Evolutionary conservation across 495 filamentous ascomycete species (phyloP).

Genomic region (Talaromyces liani): DNA sequence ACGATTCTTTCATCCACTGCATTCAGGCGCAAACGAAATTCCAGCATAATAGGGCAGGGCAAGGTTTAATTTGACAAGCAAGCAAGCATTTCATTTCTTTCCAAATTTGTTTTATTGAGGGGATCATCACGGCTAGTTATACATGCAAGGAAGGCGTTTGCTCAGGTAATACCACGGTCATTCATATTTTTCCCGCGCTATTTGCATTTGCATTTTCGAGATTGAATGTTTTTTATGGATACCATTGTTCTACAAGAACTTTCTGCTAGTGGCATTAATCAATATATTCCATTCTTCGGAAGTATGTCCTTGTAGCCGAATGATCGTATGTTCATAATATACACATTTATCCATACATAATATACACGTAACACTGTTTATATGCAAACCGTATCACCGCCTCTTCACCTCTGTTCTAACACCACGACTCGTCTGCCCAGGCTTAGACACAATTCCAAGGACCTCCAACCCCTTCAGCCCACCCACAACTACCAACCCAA

Average conservation of each 20-base stretch:
- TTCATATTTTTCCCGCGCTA: neutral
- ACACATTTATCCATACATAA: neutral
- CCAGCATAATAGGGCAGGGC: neutral
- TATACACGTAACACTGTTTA: neutral
- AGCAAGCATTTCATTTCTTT: neutral
- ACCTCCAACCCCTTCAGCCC: neutral
- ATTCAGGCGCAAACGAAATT: neutral
- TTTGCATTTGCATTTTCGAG: neutral
- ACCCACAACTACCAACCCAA: neutral
- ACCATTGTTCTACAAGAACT: neutral
- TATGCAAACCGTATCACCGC: neutral
- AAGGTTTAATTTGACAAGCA: neutral
- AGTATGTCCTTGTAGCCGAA: neutral
- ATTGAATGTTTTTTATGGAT: neutral
- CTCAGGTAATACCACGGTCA: neutral
- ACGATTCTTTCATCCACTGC: neutral
- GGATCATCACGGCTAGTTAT: neutral
- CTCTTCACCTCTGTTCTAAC: neutral
- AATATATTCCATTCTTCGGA: slow-evolving; percentile 1
- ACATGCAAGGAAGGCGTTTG: neutral
- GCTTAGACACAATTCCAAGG: neutral
- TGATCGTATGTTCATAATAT: neutral
- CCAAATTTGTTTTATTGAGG: neutral
- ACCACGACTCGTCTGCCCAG: neutral
- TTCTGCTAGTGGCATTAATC: neutral